Conservation (phyloP, 1,139 yeast species). For the Diutina catenulata region DNA sequence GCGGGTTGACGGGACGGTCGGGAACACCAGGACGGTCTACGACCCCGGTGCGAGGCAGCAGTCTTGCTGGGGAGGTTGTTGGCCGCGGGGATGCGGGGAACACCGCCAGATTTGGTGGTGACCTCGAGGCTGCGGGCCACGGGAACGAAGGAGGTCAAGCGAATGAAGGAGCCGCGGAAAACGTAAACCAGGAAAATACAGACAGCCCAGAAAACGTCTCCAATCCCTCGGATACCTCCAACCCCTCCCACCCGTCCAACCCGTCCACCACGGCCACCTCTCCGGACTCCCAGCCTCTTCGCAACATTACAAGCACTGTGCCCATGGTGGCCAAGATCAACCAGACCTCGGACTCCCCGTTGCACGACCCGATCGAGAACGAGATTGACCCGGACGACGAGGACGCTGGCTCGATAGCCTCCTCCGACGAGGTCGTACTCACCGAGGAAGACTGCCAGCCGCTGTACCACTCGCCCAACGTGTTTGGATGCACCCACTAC, state of each 20-base stretch:
- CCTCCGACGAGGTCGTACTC: conserved; percentile 26
- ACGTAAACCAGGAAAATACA: neutral
- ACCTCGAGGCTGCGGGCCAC: conserved; percentile 1
- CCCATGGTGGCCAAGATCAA: too few relatives aligned
- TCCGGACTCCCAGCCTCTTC: too few relatives aligned
- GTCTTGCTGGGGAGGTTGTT: too few relatives aligned
- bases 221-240: too few relatives aligned
- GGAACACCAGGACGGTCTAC: neutral
- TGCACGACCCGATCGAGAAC: neutral
- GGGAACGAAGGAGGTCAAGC: neutral
- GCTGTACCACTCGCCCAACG: conserved; percentile 26
- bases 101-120: conserved; percentile 7
- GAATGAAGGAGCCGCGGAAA: conserved; percentile 7
- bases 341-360: too few relatives aligned
- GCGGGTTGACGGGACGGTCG: conserved; percentile 11
- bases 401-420: conserved; percentile 9
- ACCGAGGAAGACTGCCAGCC: conserved; percentile 39
- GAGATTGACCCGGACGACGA: conserved; percentile 7
- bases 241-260: too few relatives aligned
- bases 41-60: too few relatives aligned
- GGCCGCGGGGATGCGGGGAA: conserved; percentile 11
- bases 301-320: too few relatives aligned
- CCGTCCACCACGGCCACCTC: too few relatives aligned
- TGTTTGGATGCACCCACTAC: conserved; percentile 55
- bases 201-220: too few relatives aligned